phyloP scores from a whole-genome alignment of 148 eudicot species.

The Chenopodium berlandieri region DNA sequence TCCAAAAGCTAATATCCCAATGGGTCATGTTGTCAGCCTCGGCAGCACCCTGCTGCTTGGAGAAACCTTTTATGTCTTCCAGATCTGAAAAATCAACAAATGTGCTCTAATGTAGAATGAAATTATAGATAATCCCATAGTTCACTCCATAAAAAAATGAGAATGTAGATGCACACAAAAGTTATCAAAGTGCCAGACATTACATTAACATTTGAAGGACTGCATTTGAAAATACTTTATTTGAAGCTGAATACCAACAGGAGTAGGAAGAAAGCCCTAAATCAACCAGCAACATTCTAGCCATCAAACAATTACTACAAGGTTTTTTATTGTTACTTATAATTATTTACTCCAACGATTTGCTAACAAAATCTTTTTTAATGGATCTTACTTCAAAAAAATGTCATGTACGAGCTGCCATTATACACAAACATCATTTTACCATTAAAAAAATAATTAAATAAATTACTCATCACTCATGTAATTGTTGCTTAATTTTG shows the following conservation, averaged over 20 bases:
- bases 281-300: background rate
- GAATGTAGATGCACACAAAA: background rate
- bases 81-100: slow-evolving; percentile 47
- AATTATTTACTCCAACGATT: no score
- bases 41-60: slow-evolving; percentile 71
- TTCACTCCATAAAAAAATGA: background rate
- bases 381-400: no score
- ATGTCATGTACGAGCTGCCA: no score
- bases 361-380: no score
- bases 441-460: no score
- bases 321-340: no score
- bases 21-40: slow-evolving; percentile 79
- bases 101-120: background rate
- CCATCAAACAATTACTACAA: background rate
- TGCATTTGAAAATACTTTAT: background rate
- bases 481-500: no score
- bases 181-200: background rate
- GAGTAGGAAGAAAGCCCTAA: background rate
- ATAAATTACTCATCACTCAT: no score
- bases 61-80: slow-evolving; percentile 76
- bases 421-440: no score
- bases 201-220: background rate
- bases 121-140: background rate
- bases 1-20: slow-evolving; percentile 91
- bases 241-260: background rate